Evolutionary conservation across 2,329 filamentous ascomycete genomes (phyloP), one percentile per base, ranked within the genome.

Genomic region (Stemphylium lycopersici): DNA sequence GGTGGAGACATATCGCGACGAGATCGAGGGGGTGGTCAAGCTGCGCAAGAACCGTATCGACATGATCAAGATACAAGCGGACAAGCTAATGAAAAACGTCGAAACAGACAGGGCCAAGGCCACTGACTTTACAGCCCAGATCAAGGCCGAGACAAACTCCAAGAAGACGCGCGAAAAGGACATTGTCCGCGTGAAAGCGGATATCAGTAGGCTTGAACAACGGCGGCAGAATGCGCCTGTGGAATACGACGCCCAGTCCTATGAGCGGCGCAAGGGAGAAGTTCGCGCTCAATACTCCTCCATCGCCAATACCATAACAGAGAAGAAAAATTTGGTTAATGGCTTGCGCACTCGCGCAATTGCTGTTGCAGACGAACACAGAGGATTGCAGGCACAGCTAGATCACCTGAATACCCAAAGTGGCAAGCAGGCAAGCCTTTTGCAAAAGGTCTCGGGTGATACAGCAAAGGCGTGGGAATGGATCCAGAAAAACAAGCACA

Each of bases 381-480:
- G 72, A 4, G 39, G 16, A 18, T 45, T 48, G 6, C 40, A 41
- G 22, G 18, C 56, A 36, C 58, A 67, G 26, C 59, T 63, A 26
- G 56, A 37, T 1, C 51, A 49, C 3, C 60, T 74, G 10, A 56
- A 69, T 40, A 73, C 68, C 4, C 73, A 77, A 38, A 76, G 81
- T 13, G 61, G 72, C 6, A 67, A 77, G n/a, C 74, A 59, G 18
- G 73, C 79, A 20, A 82, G 79, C 15, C 80, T 96, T 12, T 81
- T 99, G 49, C 80, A 79, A 47, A 80, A 71, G 5, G 13, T 83
- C 0, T 89, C 87, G 10, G 70, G 70, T 0, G 90, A 97, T 52
- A 85, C 89, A 2, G 83, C 83, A 10, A 79, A 71, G 61, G 91
- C 87, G 2, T 96, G 91, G 87, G 81, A 87, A 37, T 99, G 93